Conservation (phyloP, 192 early-diverging fungal genomes). For the Chytriomyces sp. region DNA sequence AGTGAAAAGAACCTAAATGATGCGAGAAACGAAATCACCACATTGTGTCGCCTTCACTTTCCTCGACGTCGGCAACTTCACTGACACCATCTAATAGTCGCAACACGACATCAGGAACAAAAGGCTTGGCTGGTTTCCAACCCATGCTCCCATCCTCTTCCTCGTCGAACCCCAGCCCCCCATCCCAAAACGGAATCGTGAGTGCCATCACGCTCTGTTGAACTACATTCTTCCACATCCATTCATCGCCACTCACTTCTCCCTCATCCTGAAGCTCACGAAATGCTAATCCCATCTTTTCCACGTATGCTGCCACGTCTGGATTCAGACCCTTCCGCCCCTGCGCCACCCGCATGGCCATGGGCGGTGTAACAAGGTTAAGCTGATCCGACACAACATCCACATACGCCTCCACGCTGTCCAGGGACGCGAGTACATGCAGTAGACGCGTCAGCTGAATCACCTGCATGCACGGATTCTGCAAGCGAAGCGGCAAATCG, state of each 20-base stretch:
- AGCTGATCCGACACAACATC: background rate
- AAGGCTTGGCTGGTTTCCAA: background rate
- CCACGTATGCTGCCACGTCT: background rate
- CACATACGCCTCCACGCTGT: conserved; percentile 15
- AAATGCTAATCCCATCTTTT: background rate
- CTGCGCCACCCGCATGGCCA: background rate
- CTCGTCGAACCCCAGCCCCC: too few species aligned
- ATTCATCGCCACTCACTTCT: background rate
- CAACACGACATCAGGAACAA: conserved; percentile 12
- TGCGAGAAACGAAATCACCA: too few species aligned
- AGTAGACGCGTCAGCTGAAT: conserved; percentile 6
- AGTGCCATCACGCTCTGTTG: background rate
- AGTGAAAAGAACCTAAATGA: too few species aligned
- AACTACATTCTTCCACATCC: too few species aligned
- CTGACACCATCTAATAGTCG: conserved; percentile 11
- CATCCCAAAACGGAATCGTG: background rate
- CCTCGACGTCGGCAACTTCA: background rate
- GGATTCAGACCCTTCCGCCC: background rate
- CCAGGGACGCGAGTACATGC: conserved; percentile 10
- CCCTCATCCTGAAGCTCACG: background rate
- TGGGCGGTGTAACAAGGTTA: background rate
- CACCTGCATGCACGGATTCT: background rate
- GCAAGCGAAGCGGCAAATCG: background rate
- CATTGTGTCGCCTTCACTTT: background rate
- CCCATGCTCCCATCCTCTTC: background rate